A percentile compares a stretch with the other conserved stretches of the same genome.
These are phyloP conservation scores for Komagataella populi DNA, from an alignment of 805 yeast genomes.

Conservation along the genomic window DNA sequence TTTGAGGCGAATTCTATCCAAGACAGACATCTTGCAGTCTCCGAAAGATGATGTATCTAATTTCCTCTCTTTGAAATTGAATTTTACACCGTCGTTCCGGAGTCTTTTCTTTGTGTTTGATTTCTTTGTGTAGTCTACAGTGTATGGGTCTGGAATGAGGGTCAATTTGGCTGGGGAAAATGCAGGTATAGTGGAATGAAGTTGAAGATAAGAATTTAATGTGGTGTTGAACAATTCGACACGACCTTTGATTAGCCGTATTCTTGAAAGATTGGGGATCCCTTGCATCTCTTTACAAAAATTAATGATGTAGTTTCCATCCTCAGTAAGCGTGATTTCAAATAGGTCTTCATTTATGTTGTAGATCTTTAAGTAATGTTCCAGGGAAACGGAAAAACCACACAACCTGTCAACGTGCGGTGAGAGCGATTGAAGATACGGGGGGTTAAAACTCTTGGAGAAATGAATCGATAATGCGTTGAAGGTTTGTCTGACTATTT, in stretches of 20 bases:
- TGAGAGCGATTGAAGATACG: not conserved
- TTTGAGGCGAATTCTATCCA: slow-evolving; percentile 2
- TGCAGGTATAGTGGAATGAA: not conserved
- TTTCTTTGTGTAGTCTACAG: not conserved
- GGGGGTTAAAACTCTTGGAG: not conserved
- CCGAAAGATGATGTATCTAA: not conserved
- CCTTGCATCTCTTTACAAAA: not conserved
- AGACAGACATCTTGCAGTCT: not conserved
- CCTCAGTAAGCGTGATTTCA: not conserved
- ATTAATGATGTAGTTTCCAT: not conserved
- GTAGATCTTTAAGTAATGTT: not conserved
- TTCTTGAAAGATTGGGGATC: not conserved
- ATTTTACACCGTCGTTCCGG: not conserved
- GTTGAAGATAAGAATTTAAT: not conserved
- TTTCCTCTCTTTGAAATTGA: slow-evolving; percentile 1
- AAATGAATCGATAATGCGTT: not conserved
- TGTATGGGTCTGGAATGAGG: not conserved
- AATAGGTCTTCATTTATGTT: not conserved
- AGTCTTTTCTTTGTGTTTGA: not conserved
- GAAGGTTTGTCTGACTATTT: not conserved
- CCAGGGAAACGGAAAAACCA: not conserved
- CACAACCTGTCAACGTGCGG: not conserved
- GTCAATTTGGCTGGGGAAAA: not conserved
- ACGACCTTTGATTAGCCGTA: not conserved
- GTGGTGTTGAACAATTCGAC: not conserved